Evolutionary conservation across 495 filamentous ascomycete genomes (phyloP), one percentile per base, ranked within the genome.

Genomic region (Xylaria castorea): DNA sequence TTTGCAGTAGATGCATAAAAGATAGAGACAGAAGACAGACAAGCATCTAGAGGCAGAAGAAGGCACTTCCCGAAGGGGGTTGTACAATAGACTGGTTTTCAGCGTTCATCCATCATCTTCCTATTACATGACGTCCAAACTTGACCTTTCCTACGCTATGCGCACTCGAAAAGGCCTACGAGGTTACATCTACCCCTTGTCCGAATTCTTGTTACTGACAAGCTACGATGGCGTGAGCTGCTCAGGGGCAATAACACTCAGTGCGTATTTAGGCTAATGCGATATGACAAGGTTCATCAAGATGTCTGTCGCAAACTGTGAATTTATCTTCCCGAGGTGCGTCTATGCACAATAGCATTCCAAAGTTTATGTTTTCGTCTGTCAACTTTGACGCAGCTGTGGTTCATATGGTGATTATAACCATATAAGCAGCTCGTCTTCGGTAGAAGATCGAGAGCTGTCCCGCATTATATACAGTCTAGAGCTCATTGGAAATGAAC

Each of bases 51-150:
- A 77, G 71, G 70, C 71, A 75, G 66, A 76, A 75, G 73, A 72
- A 58, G 71, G 71, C 58, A 73, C 71, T 76, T 76, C 74, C 73
- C 58, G 57, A 72, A 11, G 76, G 76, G 68, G 64, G 76, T 76
- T 78, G 76, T 78, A 78, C 75, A 73, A 78, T 78, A 78, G 64
- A 78, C 76, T 70, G 60, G 71, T 73, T 78, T 71, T 34, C 3
- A 55, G 36, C 25, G 65, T 67, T 51, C 48, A 67, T 38, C 5
- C 42, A 38, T 12, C 5, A 30, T 38, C 34, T 22, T 51, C 48
- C 48, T 38, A 1, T 34, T 18, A 20, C 32, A 38, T 25, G 36
- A 16, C 22, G 38, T 44, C 22, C 44, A 27, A 44, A 27, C 61
- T 64, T 64, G 38, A 36, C 8, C 30, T 61, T 22, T 1, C 34